A percentile compares a stretch with the other conserved stretches of the same genome.
These are phyloP conservation scores for Umbelopsis sp. DNA, from an alignment of 192 early-diverging fungal species.

Conservation along the genomic window DNA sequence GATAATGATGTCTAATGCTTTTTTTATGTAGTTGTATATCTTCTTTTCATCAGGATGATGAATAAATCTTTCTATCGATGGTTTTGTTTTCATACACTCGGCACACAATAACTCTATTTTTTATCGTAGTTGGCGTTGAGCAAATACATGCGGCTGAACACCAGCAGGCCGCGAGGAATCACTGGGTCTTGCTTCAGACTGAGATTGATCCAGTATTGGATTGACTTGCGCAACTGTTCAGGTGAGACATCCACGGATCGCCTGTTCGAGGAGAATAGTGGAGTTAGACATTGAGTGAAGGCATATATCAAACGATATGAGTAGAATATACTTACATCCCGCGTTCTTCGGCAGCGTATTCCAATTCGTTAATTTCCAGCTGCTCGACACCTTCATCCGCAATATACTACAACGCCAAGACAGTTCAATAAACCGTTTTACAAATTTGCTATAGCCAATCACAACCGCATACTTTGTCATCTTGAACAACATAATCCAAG, in stretches of 20 bases:
- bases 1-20: no score
- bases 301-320: no score
- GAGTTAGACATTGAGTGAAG: background rate
- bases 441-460: background rate
- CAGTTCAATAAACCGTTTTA: background rate
- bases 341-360: conserved; percentile 53
- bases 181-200: conserved; percentile 33
- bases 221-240: conserved; percentile 43
- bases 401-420: conserved; percentile 30
- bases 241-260: conserved; percentile 45
- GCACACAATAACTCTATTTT: background rate
- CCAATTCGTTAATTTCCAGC: conserved; percentile 42
- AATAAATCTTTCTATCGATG: conserved; percentile 6
- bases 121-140: conserved; percentile 49
- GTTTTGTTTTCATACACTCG: background rate
- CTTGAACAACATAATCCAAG: conserved; percentile 45
- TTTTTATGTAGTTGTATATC: background rate
- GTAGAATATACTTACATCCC: conserved; percentile 44
- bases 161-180: conserved; percentile 43
- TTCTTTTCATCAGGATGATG: background rate
- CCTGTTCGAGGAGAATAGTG: conserved; percentile 16
- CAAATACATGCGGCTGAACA: conserved; percentile 58
- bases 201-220: conserved; percentile 51
- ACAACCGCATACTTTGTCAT: conserved; percentile 40
- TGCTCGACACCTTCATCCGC: conserved; percentile 47